Base-by-base conservation (phyloP, 371 early-diverging fungal genomes). In the Actinomucor elegans region DNA sequence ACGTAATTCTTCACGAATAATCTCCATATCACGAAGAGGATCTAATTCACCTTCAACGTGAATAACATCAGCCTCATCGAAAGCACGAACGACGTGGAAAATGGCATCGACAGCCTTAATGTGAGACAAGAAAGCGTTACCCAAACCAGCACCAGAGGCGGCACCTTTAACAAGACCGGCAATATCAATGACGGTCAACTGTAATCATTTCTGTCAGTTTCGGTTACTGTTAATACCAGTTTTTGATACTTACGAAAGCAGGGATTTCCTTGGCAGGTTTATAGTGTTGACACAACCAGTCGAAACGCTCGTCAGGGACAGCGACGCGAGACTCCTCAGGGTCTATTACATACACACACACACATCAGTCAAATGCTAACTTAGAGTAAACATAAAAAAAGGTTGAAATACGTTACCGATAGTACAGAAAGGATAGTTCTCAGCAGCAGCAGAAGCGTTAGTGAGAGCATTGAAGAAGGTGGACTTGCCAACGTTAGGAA, bases 101-200 rank as follows among this genome's bases (percentile, higher is more conserved):
- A 99, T 93, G 5, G 97, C 99, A 78, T 99, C 99, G 2, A 97
- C 97, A 18, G 95, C 90, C 59, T 92, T 85, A 48, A 99, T 94
- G 74, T 99, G 91, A 42, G 94, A 92, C 77, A 99, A 72, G 84
- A 99, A 99, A 36, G 91, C 91, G 63, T 99, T 99, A 40, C 99
- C 99, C 49, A 97, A 83, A n/a, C 97, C 97, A 26, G 85, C 87
- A 29, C 98, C 98, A 29, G 82, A 78, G 10, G 92, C 76, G 10
- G 98, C 96, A 40, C 97, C 98, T 68, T 94, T 93, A 36, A 99
- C 97, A 31, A 99, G 84, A 28, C 99, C 99, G 32, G 99, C 99
- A 77, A 99, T 99, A 73, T 99, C 99, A 58, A 93, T 93, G 37
- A 99, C 91, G 4, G 93, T 92, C 56, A 99, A 79, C 73, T 73